Percentiles rank a stretch among this genome's conserved stretches.
These are phyloP conservation scores for Cladosporium cucumerinum DNA, from an alignment of 2,329 filamentous ascomycete species.

Conservation along the genomic window DNA sequence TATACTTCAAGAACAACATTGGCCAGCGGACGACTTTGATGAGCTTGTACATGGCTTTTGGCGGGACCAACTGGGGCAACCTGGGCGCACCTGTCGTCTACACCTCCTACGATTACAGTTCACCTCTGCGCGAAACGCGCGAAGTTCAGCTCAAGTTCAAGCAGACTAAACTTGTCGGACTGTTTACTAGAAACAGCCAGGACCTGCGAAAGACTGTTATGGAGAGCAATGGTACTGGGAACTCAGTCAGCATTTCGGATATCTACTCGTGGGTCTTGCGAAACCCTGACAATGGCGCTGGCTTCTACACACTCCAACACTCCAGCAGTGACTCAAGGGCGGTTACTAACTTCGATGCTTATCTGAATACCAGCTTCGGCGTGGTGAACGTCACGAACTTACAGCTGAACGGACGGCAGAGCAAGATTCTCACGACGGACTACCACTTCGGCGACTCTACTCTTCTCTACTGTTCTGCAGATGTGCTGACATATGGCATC, in stretches of 20 bases:
- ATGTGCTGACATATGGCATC: constrained; percentile 67
- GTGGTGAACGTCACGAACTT: constrained; percentile 48
- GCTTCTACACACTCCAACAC: constrained; percentile 60
- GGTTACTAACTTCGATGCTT: constrained; percentile 36
- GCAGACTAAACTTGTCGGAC: constrained; percentile 59
- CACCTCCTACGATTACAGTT: constrained; percentile 58
- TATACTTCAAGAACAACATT: constrained; percentile 65
- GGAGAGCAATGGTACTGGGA: constrained; percentile 44
- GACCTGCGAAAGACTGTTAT: constrained; percentile 57
- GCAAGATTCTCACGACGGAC: constrained; percentile 64
- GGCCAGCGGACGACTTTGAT: constrained; percentile 52
- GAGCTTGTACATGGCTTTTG: constrained; percentile 74
- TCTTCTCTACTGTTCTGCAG: constrained; percentile 65
- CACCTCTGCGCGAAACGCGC: constrained; percentile 51
- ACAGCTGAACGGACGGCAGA: constrained; percentile 58
- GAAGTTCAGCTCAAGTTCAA: constrained; percentile 59
- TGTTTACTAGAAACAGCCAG: constrained; percentile 58
- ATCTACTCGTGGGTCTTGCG: constrained; percentile 56
- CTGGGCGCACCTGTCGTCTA: constrained; percentile 61
- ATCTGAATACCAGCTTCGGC: background rate
- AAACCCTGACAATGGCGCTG: constrained; percentile 56
- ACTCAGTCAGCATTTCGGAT: constrained; percentile 47
- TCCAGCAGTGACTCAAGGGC: constrained; percentile 51
- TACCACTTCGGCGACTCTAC: constrained; percentile 59
- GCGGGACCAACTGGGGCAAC: constrained; percentile 57